These are phyloP conservation scores for Myrica gale DNA, from an alignment of 306 rosid species.

Conservation along the genomic window DNA sequence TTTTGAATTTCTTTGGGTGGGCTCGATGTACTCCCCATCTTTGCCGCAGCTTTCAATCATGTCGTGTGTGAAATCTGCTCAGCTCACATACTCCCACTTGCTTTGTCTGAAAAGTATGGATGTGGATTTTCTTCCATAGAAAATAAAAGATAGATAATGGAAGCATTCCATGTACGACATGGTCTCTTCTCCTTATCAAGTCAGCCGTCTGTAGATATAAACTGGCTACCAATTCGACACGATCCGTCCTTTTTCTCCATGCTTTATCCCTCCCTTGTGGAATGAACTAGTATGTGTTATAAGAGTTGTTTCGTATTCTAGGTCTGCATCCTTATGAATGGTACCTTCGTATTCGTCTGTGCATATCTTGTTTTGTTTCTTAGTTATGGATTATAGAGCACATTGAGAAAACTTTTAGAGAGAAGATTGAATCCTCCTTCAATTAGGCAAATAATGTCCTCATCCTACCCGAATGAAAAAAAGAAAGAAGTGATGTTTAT, in stretches of 20 bases:
- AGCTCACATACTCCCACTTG: conserved; percentile 10
- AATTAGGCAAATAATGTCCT: not conserved
- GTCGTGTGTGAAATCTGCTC: conserved; percentile 23
- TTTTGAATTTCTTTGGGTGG: conserved; percentile 54
- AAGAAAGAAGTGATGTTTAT: too few relatives aligned
- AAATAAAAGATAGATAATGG: conserved; percentile 19
- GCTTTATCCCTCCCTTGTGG: conserved; percentile 14
- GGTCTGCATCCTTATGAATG: conserved; percentile 26
- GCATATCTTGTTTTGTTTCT: conserved; percentile 7
- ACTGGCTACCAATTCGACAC: conserved; percentile 25
- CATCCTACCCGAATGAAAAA: not conserved
- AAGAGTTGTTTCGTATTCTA: conserved; percentile 14
- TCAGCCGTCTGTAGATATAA: conserved; percentile 37
- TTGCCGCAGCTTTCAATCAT: conserved; percentile 31
- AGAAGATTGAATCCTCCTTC: not conserved
- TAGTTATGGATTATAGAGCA: conserved; percentile 15
- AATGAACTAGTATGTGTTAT: conserved; percentile 25
- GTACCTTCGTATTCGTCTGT: not conserved
- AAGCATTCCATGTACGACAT: conserved; percentile 30
- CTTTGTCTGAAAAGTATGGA: conserved; percentile 28
- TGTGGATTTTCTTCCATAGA: conserved; percentile 28
- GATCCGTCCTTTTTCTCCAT: conserved; percentile 14
- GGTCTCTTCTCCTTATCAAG: conserved; percentile 24
- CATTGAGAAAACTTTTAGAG: not conserved
- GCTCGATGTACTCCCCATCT: conserved; percentile 50